Evolutionary conservation across 495 filamentous ascomycete species (phyloP).

Genomic region (Daldinia loculata): DNA sequence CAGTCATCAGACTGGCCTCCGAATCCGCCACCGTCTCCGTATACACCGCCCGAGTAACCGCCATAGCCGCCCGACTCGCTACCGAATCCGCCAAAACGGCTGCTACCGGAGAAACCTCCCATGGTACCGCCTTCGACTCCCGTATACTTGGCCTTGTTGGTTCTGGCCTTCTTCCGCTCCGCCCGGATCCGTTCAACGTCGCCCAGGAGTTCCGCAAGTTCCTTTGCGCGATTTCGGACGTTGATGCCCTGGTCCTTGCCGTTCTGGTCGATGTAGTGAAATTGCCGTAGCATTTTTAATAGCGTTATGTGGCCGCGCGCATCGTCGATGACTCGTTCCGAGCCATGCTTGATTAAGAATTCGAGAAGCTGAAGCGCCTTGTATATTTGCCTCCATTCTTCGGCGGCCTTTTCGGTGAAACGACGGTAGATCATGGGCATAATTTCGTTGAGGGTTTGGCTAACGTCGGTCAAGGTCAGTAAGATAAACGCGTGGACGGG

Average conservation of each 20-base stretch:
- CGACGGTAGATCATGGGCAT: slow-evolving; percentile 99
- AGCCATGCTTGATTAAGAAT: slow-evolving; percentile 97
- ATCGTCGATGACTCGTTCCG: slow-evolving; percentile 97
- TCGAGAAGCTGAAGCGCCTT: slow-evolving; percentile 97
- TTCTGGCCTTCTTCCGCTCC: slow-evolving; percentile 92
- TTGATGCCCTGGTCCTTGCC: slow-evolving; percentile 99
- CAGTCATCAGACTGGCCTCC: slow-evolving; percentile 74
- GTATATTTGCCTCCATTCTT: slow-evolving; percentile 99
- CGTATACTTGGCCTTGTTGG: slow-evolving; percentile 91
- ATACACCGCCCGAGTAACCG: slow-evolving; percentile 87
- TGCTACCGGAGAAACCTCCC: slow-evolving; percentile 62
- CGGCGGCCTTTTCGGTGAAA: slow-evolving; percentile 97
- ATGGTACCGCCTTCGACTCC: slow-evolving; percentile 85
- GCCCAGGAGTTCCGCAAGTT: slow-evolving; percentile 88
- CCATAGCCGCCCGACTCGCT: slow-evolving; percentile 73
- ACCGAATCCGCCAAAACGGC: slow-evolving; percentile 89
- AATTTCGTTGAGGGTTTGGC: slow-evolving; percentile 97
- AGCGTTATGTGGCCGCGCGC: slow-evolving; percentile 93
- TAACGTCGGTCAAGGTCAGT: slow-evolving; percentile 47
- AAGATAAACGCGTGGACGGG: not conserved
- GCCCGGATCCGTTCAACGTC: slow-evolving; percentile 93
- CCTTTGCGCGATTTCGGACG: slow-evolving; percentile 94
- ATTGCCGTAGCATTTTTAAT: slow-evolving; percentile 97
- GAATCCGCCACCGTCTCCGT: slow-evolving; percentile 92
- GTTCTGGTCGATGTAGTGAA: slow-evolving; percentile 95